Evolutionary conservation across 2,329 filamentous ascomycete species (phyloP), one percentile per base, ranked within the genome.

Genomic region (Talaromyces verruculosus): DNA sequence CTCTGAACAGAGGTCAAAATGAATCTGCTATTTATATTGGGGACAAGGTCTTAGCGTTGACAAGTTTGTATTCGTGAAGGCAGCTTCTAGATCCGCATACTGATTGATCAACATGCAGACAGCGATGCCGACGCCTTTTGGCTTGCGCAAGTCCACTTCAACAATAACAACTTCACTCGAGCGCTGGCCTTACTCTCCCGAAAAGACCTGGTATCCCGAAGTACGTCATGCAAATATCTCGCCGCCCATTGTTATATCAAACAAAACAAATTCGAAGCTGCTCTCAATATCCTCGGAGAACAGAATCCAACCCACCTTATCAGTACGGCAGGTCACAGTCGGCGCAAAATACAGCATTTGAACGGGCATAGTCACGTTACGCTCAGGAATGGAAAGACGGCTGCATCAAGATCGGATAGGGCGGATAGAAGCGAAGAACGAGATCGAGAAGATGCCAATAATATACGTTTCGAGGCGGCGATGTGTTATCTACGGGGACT

Each of bases 71-170:
- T 10, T 67, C 53, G 3, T 10, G 22, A n/a, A 3, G 15, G 57
- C 39, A 49, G 37, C 41, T 59, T 53, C 63, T 37, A 47, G 11
- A 37, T 25, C 35, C 17, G 1, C 65, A 61, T 64, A 37, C 58
- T 49, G 61, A 67, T 43, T 43, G 70, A 65, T 45, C 37, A 19
- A 5, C 22, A 35, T 30, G 8, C 70, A 97, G 95, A 93, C 74
- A 91, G 94, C 77, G 93, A 97, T 74, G 89, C 92, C 70, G 95
- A 99, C 77, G 94, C 93, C 47, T 97, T 97, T 76, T 97, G 93
- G 90, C 89, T 99, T 51, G 95, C 95, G n/a, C 94, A 98, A 80
- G 92, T 97, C 43, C 94, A 99, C 79, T 99, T 98, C 80, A 91
- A 90, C 61, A 95, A 92, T 59, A 93, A 92, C 72, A 97, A 98